Base-by-base conservation (phyloP, 2,329 filamentous ascomycete species). In the Fonsecaea monophora region DNA sequence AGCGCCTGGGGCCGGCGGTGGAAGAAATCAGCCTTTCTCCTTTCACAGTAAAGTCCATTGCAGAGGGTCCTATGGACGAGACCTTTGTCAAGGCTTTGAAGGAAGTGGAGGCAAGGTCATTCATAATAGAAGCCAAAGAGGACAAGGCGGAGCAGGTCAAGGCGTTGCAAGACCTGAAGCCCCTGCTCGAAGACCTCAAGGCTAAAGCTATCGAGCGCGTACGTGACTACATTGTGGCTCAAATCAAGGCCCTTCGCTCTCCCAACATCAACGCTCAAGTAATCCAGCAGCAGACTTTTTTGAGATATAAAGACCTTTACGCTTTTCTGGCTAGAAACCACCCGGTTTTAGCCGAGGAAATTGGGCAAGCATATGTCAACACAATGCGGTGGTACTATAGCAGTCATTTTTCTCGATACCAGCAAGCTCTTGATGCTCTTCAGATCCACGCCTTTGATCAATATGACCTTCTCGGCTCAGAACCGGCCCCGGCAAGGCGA, bases 351-450 rank as follows among this genome's bases (percentile, higher is more conserved):
- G 92, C 92, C 8, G 90, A 94, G 61, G 92, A 99, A 78, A 96
- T 99, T 71, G 89, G 89, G 8, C 90, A 92, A 76, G 95, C 96
- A 3, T 99, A 99, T 75, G 90, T 96, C 81, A 97, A 97, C 77
- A 99, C 96, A 0, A 99, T 99, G 92, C 88, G 93, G 61, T 99
- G 95, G 95, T 99, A 99, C 76, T 98, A 98, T 76, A 81, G 90
- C 61, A 95, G 91, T 71, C 92, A 97, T 77, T 99, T 99, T 76
- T 89, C 87, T 3, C 89, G 94, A 38, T 99, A 99, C 77, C 88
- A 91, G 70, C 89, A 89, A 73, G 89, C 95, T 0, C 83, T 99
- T 5, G 89, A 90, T 63, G 96, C 92, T 77, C 85, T 99, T 67
- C 94, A 91, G 74, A 78, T 98, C 2, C 93, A 97, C 75, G 78